These are phyloP conservation scores for Cryphonectria radicalis DNA, from an alignment of 2,329 filamentous ascomycete species.

Conservation along the genomic window DNA sequence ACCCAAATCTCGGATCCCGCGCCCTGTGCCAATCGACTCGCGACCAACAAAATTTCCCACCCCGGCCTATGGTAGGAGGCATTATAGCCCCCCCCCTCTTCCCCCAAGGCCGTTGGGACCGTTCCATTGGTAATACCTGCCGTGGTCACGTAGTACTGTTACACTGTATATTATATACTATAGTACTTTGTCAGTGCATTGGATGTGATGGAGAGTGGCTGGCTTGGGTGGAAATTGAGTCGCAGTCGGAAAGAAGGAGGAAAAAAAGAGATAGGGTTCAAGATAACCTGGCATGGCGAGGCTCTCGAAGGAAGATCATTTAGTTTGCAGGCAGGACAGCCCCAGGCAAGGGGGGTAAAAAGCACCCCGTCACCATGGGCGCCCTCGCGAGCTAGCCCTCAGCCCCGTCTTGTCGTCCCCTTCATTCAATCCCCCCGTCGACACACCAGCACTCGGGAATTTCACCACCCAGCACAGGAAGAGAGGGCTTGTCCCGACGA, in stretches of 20 bases:
- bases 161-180: not conserved
- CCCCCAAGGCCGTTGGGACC: not conserved
- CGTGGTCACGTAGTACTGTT: not conserved
- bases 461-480: not conserved
- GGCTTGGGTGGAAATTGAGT: not conserved
- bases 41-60: not conserved
- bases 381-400: not conserved
- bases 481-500: not conserved
- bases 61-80: not conserved
- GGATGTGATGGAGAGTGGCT: not conserved
- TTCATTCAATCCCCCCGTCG: not conserved
- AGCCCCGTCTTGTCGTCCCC: no score
- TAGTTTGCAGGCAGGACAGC: not conserved
- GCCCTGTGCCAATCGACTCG: not conserved
- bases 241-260: not conserved
- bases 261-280: not conserved
- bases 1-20: conserved; percentile 9
- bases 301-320: not conserved
- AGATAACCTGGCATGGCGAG: not conserved
- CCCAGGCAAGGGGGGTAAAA: not conserved
- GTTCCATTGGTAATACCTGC: not conserved
- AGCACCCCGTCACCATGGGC: not conserved
- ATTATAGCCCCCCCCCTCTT: not conserved
- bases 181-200: not conserved
- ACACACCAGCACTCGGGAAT: no score